phyloP scores from a whole-genome alignment of 2,329 filamentous ascomycete genomes.

The Talaromyces sp. region DNA sequence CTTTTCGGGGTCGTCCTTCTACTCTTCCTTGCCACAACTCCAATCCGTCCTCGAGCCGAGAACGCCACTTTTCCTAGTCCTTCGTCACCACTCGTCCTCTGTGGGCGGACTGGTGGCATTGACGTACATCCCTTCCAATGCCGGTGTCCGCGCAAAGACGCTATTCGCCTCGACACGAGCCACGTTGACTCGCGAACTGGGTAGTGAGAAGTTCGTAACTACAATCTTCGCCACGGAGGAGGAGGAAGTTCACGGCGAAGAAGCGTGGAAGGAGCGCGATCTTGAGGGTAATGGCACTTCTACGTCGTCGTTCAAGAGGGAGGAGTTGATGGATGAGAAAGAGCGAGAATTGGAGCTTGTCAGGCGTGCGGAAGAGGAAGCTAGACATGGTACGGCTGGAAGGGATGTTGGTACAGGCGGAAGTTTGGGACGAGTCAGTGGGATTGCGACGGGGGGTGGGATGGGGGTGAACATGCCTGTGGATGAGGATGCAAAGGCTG shows the following conservation, averaged over 20 bases:
- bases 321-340: constrained; percentile 61
- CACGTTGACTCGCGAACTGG: constrained; percentile 60
- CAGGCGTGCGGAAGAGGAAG: constrained; percentile 59
- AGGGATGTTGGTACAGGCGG: constrained; percentile 50
- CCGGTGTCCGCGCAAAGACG: constrained; percentile 64
- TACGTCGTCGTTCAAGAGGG: constrained; percentile 32
- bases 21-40: constrained; percentile 51
- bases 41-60: constrained; percentile 54
- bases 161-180: constrained; percentile 64
- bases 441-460: constrained; percentile 36
- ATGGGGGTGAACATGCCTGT: constrained; percentile 52
- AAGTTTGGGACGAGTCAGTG: constrained; percentile 30
- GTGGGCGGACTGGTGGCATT: constrained; percentile 50
- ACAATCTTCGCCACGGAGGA: constrained; percentile 60
- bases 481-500: constrained; percentile 54
- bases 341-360: constrained; percentile 59
- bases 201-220: constrained; percentile 59
- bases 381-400: constrained; percentile 53
- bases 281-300: constrained; percentile 39
- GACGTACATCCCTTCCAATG: constrained; percentile 63
- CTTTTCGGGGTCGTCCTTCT: constrained; percentile 50
- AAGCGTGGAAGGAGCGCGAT: constrained; percentile 56
- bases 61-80: constrained; percentile 60
- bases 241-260: constrained; percentile 55
- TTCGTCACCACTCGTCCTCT: constrained; percentile 45